These are phyloP conservation scores for Knufia petricola DNA, from an alignment of 2,329 filamentous ascomycete species.

Conservation along the genomic window DNA sequence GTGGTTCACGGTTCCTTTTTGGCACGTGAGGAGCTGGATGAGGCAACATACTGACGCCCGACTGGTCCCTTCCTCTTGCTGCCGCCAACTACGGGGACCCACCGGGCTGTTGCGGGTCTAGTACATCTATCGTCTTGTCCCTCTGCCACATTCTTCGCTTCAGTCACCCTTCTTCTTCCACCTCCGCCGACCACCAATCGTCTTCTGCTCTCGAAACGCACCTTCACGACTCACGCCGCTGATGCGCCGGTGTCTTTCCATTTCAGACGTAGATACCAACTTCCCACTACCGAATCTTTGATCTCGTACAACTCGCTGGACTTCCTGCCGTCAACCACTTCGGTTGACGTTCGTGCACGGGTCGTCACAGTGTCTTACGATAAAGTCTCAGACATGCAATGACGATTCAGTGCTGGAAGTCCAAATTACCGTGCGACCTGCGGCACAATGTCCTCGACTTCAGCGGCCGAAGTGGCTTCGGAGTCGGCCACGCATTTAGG, in stretches of 20 bases:
- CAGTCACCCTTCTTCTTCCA: not conserved
- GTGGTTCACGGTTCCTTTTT: not conserved
- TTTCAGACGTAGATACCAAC: slow-evolving; percentile 9
- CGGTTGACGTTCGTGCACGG: not conserved
- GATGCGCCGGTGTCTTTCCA: slow-evolving; percentile 8
- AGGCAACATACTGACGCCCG: slow-evolving; percentile 5
- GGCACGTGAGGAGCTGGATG: slow-evolving; percentile 7
- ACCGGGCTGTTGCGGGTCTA: slow-evolving; percentile 3
- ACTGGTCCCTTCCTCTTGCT: not conserved
- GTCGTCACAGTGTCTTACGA: not conserved
- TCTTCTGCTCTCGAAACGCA: not conserved
- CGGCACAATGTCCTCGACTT: slow-evolving; percentile 8
- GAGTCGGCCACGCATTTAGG: slow-evolving; percentile 7
- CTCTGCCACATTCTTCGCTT: slow-evolving; percentile 9
- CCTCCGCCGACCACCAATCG: not conserved
- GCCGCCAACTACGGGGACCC: not conserved
- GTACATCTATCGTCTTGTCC: slow-evolving; percentile 7
- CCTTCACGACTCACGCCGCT: not conserved
- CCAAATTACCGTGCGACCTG: slow-evolving; percentile 7
- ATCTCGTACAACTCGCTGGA: not conserved
- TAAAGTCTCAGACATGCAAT: slow-evolving; percentile 8
- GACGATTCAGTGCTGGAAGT: slow-evolving; percentile 1
- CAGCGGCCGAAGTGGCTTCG: slow-evolving; percentile 6
- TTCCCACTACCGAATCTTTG: not conserved
- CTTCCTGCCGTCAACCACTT: slow-evolving; percentile 7